phyloP scores from a whole-genome alignment of 495 filamentous ascomycete genomes.

The Tuber calosporum region DNA sequence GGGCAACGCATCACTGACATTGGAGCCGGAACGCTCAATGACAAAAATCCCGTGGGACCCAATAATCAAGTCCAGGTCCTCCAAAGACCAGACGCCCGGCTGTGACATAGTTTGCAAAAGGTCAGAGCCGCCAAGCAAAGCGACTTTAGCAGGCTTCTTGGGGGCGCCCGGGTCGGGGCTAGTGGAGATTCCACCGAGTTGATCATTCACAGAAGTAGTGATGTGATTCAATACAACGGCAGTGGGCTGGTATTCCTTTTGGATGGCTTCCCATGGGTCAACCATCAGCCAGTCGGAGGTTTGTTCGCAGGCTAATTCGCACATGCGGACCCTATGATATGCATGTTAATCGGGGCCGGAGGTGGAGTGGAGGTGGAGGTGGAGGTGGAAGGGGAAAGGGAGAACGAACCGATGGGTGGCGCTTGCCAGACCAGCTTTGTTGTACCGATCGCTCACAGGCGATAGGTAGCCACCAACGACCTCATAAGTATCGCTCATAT shows the following conservation, averaged over 20 bases:
- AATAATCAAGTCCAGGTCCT: slow-evolving; percentile 82
- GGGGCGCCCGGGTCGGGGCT: slow-evolving; percentile 50
- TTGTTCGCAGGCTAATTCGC: slow-evolving; percentile 68
- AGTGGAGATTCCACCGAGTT: slow-evolving; percentile 64
- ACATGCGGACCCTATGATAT: slow-evolving; percentile 52
- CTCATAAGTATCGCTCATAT: slow-evolving; percentile 69
- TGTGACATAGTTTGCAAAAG: slow-evolving; percentile 75
- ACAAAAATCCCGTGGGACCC: slow-evolving; percentile 80
- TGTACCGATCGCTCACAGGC: slow-evolving; percentile 78
- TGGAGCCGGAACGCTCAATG: slow-evolving; percentile 81
- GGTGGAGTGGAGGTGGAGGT: not conserved
- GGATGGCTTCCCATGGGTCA: slow-evolving; percentile 68
- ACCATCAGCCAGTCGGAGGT: slow-evolving; percentile 77
- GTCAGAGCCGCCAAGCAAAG: slow-evolving; percentile 73
- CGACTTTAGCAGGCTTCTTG: slow-evolving; percentile 55
- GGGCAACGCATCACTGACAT: slow-evolving; percentile 73
- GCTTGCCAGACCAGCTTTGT: slow-evolving; percentile 76
- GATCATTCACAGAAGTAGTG: slow-evolving; percentile 75
- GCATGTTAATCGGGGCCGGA: not conserved
- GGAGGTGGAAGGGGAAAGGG: not conserved
- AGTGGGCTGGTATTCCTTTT: slow-evolving; percentile 78
- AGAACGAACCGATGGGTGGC: slow-evolving; percentile 59
- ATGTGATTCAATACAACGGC: slow-evolving; percentile 85
- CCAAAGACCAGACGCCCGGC: slow-evolving; percentile 66
- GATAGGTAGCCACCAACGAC: slow-evolving; percentile 76